Conservation (phyloP, 2,329 filamentous ascomycete genomes). For the Diaporthe vexans region DNA sequence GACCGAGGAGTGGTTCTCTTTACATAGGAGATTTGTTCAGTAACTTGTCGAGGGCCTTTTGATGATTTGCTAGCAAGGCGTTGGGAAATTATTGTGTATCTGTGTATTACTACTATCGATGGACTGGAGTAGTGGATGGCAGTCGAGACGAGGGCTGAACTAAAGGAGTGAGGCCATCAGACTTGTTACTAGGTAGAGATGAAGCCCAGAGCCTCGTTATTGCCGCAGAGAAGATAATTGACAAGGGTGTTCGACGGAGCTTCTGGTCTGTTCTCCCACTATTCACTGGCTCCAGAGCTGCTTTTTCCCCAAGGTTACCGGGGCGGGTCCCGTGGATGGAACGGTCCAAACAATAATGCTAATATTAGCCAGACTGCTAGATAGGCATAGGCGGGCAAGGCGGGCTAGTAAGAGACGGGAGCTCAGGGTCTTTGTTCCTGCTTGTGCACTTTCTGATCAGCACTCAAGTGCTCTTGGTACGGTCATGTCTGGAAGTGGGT, state of each 20-base stretch:
- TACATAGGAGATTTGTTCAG: background rate
- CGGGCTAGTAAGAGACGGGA: background rate
- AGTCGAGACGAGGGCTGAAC: background rate
- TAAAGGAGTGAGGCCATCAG: background rate
- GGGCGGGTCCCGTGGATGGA: background rate
- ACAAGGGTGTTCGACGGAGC: conserved; percentile 23
- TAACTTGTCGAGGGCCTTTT: conserved; percentile 5
- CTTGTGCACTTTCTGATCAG: background rate
- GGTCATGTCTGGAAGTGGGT: conserved; percentile 21
- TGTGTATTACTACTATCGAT: conserved; percentile 27
- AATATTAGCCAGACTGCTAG: background rate
- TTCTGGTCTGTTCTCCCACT: background rate
- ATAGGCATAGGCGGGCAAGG: no score
- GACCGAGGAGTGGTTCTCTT: background rate
- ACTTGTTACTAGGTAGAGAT: conserved; percentile 4
- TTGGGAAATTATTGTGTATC: conserved; percentile 34
- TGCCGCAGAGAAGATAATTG: conserved; percentile 24
- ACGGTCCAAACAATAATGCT: background rate
- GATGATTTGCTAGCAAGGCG: conserved; percentile 42
- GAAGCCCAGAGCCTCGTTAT: background rate
- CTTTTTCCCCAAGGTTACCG: background rate
- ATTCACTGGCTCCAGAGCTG: background rate
- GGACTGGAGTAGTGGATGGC: background rate
- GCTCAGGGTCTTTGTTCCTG: background rate
- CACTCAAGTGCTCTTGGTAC: background rate